Evolutionary conservation across 805 yeast species (phyloP), one percentile per base, ranked within the genome.

Genomic region (Suhomyces prunicola): DNA sequence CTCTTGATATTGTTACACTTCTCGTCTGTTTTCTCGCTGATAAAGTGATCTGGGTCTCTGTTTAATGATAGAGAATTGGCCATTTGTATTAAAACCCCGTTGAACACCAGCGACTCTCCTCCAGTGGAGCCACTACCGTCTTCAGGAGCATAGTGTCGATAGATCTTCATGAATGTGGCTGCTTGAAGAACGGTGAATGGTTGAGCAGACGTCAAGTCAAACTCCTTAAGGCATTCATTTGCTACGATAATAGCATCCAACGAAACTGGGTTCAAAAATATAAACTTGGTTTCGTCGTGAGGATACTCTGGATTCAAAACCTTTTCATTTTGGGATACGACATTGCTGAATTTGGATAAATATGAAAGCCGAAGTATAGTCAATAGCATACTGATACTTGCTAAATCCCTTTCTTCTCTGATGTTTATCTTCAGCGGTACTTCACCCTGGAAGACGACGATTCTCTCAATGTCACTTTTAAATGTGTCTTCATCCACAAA

Each of bases 1-100:
- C 89, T 73, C 77, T 81, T 75, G 4, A 83, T 60, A 3, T 72
- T 59, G 26, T 60, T 58, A 15, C 54, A 47, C 10, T 50, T 54
- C 10, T 47, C 57, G 17, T 54, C 54, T 5, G 55, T 53, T 1
- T 56, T 48, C 6, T 60, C 47, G 26, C 60, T 63, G 0, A 56
- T 46, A 44, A 68, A 64, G 5, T 69, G 63, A 19, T 68, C 70
- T 0, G 78, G 77, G 15, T 74, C 78, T 24, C 79, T 59, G 57
- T 74, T 70, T 17, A 72, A 58, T 2, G 77, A 77, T 13, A 73
- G 53, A 4, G 68, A 59, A 48, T 67, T 65, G 1, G 79, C 75
- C 71, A 73, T 71, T 50, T 71, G 71, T 17, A 71, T 55, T n/a
- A 73, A 46, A 42, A 60, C 48, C 3, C 59, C 52, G 59, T 53